A percentile compares a stretch with the other conserved stretches of the same genome.
phyloP scores from a whole-genome alignment of 495 filamentous ascomycete genomes.

The Aspergillus heteromorphus region DNA sequence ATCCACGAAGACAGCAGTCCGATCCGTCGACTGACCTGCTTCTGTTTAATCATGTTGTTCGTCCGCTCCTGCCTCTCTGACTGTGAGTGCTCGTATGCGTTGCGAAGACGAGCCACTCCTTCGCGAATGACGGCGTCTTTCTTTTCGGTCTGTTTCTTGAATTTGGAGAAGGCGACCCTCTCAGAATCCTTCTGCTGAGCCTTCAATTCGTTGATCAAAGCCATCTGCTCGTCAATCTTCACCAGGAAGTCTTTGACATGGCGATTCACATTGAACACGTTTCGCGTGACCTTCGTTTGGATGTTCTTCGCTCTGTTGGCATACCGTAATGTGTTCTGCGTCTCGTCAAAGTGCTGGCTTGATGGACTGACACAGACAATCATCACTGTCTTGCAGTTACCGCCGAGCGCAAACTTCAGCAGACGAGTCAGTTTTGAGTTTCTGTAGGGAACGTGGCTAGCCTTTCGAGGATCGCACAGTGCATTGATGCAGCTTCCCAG shows the following conservation, averaged over 20 bases:
- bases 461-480: slow-evolving; percentile 88
- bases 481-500: slow-evolving; percentile 98
- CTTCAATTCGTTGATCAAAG: slow-evolving; percentile 87
- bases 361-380: slow-evolving; percentile 98
- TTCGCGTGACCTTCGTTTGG: slow-evolving; percentile 96
- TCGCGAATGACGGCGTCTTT: slow-evolving; percentile 73
- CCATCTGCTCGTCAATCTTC: slow-evolving; percentile 96
- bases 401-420: slow-evolving; percentile 93
- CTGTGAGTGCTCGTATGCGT: slow-evolving; percentile 78
- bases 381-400: slow-evolving; percentile 99
- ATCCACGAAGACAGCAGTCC: slow-evolving; percentile 84
- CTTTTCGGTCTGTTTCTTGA: slow-evolving; percentile 82
- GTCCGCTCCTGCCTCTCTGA: slow-evolving; percentile 73
- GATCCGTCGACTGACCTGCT: slow-evolving; percentile 80
- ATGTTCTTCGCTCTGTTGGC: slow-evolving; percentile 99
- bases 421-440: slow-evolving; percentile 96
- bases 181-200: slow-evolving; percentile 90
- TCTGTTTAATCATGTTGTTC: slow-evolving; percentile 72
- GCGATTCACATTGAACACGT: slow-evolving; percentile 98
- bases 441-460: slow-evolving; percentile 92
- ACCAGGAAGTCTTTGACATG: slow-evolving; percentile 98
- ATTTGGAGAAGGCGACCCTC: slow-evolving; percentile 77
- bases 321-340: slow-evolving; percentile 96
- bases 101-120: slow-evolving; percentile 71
- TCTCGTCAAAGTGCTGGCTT: slow-evolving; percentile 96